Percentiles rank a stretch among this genome's conserved stretches.
Evolutionary conservation across 352 stramenopile species (phyloP).

Genomic region (Phytophthora cactorum): DNA sequence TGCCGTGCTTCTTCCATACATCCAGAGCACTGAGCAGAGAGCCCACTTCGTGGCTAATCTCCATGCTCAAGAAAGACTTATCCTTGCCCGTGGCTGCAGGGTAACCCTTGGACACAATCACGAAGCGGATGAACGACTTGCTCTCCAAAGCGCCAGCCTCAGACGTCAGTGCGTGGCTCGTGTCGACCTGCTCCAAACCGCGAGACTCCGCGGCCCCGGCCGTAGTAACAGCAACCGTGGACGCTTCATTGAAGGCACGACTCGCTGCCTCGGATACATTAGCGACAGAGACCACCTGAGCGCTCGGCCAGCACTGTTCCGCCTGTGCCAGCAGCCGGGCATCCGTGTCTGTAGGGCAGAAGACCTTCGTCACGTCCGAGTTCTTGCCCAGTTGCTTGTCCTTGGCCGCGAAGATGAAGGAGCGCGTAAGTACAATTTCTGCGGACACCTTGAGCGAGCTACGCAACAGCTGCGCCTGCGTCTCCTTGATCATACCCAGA

Average conservation of each 20-base stretch:
- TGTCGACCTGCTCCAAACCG: slow-evolving; percentile 59
- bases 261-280: slow-evolving; percentile 72
- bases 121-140: slow-evolving; percentile 74
- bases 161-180: slow-evolving; percentile 52
- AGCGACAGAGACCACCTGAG: slow-evolving; percentile 63
- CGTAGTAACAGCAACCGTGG: slow-evolving; percentile 66
- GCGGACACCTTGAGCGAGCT: slow-evolving; percentile 82
- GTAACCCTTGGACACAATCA: slow-evolving; percentile 74
- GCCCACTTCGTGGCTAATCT: slow-evolving; percentile 89
- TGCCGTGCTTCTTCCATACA: slow-evolving; percentile 80
- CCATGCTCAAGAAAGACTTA: slow-evolving; percentile 87
- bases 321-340: slow-evolving; percentile 59
- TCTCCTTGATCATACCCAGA: slow-evolving; percentile 88
- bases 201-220: slow-evolving; percentile 46
- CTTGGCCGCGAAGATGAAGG: slow-evolving; percentile 75
- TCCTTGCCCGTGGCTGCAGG: slow-evolving; percentile 73
- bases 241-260: slow-evolving; percentile 41
- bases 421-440: slow-evolving; percentile 72
- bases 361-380: slow-evolving; percentile 65
- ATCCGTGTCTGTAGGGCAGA: slow-evolving; percentile 63
- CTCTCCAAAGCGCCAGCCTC: slow-evolving; percentile 38
- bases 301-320: slow-evolving; percentile 77
- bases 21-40: slow-evolving; percentile 80
- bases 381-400: slow-evolving; percentile 50
- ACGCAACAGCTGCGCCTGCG: slow-evolving; percentile 72